Conservation (phyloP, 2,329 filamentous ascomycete species). For the Penicillium capsulatum region DNA sequence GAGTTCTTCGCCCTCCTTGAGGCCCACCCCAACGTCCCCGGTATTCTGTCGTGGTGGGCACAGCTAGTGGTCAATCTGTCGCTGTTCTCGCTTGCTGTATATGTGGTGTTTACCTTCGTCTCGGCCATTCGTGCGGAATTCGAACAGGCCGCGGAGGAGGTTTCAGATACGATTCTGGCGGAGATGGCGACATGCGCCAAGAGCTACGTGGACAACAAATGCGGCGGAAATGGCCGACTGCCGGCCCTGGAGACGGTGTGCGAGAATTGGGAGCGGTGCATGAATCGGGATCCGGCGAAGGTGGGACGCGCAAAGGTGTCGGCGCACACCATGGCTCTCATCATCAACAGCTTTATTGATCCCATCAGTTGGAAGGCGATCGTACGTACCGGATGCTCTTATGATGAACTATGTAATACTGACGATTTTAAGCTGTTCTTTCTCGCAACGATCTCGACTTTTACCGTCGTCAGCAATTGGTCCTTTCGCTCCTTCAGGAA, state of each 20-base stretch:
- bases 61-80: slow-evolving; percentile 55
- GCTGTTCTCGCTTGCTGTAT: slow-evolving; percentile 50
- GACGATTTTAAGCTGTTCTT: slow-evolving; percentile 35
- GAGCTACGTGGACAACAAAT: slow-evolving; percentile 72
- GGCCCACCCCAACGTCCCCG: slow-evolving; percentile 61
- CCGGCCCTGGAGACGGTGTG: slow-evolving; percentile 73
- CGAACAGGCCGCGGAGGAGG: slow-evolving; percentile 64
- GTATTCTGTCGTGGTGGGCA: slow-evolving; percentile 63
- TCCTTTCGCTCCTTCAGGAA: slow-evolving; percentile 54
- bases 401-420: slow-evolving; percentile 7
- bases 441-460: slow-evolving; percentile 41
- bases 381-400: slow-evolving; percentile 43
- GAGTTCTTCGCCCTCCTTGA: slow-evolving; percentile 60
- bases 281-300: slow-evolving; percentile 73
- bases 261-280: slow-evolving; percentile 78
- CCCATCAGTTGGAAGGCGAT: slow-evolving; percentile 82
- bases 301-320: slow-evolving; percentile 77
- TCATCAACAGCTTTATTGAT: slow-evolving; percentile 90
- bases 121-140: slow-evolving; percentile 71
- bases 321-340: slow-evolving; percentile 82
- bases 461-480: slow-evolving; percentile 56
- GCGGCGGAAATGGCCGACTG: slow-evolving; percentile 60
- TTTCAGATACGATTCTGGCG: slow-evolving; percentile 63
- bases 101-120: slow-evolving; percentile 66
- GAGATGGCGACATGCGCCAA: slow-evolving; percentile 70